Conservation (phyloP, 2,329 filamentous ascomycete genomes). For the Emericellopsis atlantica region DNA sequence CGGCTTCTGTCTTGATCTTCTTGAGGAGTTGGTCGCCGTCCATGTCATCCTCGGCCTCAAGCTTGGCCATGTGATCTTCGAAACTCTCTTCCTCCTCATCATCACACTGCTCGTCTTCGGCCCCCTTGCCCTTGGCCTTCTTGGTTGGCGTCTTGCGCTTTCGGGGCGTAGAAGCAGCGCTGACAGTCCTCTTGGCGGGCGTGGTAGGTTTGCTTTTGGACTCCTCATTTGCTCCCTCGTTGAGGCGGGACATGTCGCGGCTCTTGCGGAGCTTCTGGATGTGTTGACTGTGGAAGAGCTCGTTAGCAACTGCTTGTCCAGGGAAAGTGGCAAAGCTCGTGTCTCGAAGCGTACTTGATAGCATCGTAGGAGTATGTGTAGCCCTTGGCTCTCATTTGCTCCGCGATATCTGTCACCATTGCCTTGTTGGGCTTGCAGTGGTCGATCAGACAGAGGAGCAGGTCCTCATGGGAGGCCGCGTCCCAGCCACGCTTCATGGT, state of each 20-base stretch:
- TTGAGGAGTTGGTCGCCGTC: constrained; percentile 8
- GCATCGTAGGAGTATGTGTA: constrained; percentile 24
- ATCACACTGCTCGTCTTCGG: constrained; percentile 7
- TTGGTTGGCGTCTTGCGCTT: constrained; percentile 16
- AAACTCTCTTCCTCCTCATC: constrained; percentile 10
- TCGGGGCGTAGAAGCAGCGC: constrained; percentile 7
- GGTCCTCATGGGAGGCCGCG: constrained; percentile 21
- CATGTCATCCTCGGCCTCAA: constrained; percentile 6
- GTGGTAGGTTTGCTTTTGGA: constrained; percentile 14
- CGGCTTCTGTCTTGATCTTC: constrained; percentile 5
- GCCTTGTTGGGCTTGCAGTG: constrained; percentile 19
- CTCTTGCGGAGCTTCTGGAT: constrained; percentile 29
- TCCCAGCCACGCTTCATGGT: constrained; percentile 13
- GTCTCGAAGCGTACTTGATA: constrained; percentile 21
- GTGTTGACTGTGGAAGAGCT: constrained; percentile 23
- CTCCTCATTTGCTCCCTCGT: constrained; percentile 7
- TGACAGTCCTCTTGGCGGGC: constrained; percentile 9
- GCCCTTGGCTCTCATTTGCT: constrained; percentile 18
- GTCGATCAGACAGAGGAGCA: constrained; percentile 23
- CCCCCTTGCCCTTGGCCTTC: constrained; percentile 9
- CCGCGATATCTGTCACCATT: constrained; percentile 16
- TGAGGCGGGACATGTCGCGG: constrained; percentile 14
- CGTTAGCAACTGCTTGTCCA: neutral
- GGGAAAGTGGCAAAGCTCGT: neutral
- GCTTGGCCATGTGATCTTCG: constrained; percentile 10